Percentiles rank a stretch among this genome's conserved stretches.
Conservation (phyloP, 1,284 basidiomycete species). For the Ustilago bromivora region DNA sequence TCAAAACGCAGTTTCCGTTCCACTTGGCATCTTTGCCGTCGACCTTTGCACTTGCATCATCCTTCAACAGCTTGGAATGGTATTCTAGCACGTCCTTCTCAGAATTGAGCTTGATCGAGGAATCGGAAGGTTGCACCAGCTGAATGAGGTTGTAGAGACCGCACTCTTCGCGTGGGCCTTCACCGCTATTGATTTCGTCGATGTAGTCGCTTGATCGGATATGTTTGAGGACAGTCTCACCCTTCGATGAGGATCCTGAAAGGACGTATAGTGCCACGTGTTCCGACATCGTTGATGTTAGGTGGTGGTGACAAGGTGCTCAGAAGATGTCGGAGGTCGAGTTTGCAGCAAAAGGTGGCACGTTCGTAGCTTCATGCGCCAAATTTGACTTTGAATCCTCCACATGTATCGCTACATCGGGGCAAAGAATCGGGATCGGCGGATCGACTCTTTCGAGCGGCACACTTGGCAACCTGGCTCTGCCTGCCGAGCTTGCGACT, state of each 20-base stretch:
- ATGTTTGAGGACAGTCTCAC: constrained; percentile 34
- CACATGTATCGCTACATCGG: constrained; percentile 9
- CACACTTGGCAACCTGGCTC: too few relatives aligned
- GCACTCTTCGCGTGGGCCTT: constrained; percentile 49
- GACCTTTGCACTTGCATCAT: constrained; percentile 18
- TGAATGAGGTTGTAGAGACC: constrained; percentile 54
- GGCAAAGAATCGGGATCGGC: constrained; percentile 19
- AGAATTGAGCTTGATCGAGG: constrained; percentile 6
- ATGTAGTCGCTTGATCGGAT: constrained; percentile 59
- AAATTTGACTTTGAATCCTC: constrained; percentile 14
- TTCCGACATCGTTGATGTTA: constrained; percentile 22
- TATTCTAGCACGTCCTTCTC: constrained; percentile 34
- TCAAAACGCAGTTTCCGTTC: constrained; percentile 35
- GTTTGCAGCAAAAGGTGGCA: not conserved
- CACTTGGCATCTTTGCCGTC: constrained; percentile 25
- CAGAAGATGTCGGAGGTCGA: not conserved
- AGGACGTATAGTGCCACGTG: constrained; percentile 54
- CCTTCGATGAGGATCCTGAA: constrained; percentile 17
- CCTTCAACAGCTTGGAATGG: constrained; percentile 35
- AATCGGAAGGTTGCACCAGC: constrained; percentile 26
- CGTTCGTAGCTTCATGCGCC: constrained; percentile 19
- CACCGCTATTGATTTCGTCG: constrained; percentile 58
- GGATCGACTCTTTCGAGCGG: not conserved
- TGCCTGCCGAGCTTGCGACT: too few relatives aligned
- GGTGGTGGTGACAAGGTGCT: not conserved